Evolutionary conservation across 768 basidiomycete genomes (phyloP).

Genomic region (Termitomyces sp.): DNA sequence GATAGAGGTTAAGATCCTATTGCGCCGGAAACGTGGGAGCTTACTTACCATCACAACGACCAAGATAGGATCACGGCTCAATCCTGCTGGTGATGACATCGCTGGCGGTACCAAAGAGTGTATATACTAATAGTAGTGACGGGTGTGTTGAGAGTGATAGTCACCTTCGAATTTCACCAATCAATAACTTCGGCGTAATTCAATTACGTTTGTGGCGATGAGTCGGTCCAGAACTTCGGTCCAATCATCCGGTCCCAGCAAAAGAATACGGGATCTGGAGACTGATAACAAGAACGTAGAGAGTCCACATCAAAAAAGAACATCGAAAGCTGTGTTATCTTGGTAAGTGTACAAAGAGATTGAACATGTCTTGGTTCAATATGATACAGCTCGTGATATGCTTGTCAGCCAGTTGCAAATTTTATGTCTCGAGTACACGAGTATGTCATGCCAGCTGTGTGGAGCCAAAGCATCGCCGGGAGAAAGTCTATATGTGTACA

Average conservation of each 20-base stretch:
- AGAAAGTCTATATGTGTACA: neutral
- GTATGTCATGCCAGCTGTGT: neutral
- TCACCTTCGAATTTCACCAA: neutral
- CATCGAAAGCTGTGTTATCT: no score
- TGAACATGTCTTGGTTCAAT: neutral
- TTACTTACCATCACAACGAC: constrained; percentile 22
- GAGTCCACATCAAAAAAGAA: no score
- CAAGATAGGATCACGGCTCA: constrained; percentile 7
- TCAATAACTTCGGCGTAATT: neutral
- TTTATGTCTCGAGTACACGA: neutral
- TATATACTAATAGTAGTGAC: neutral
- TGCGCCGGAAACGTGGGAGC: neutral
- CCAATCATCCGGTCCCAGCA: neutral
- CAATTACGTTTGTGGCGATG: neutral
- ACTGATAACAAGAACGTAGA: no score
- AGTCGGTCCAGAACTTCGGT: neutral
- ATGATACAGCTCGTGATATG: neutral
- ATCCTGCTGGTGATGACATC: constrained; percentile 1
- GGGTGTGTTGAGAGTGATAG: neutral
- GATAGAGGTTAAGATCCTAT: neutral
- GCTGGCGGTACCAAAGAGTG: neutral
- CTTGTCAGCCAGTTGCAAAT: neutral
- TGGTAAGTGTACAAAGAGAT: no score
- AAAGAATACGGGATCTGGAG: no score
- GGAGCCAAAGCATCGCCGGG: neutral